These are phyloP conservation scores for Ogataea minuta DNA, from an alignment of 805 yeast species.

Conservation along the genomic window DNA sequence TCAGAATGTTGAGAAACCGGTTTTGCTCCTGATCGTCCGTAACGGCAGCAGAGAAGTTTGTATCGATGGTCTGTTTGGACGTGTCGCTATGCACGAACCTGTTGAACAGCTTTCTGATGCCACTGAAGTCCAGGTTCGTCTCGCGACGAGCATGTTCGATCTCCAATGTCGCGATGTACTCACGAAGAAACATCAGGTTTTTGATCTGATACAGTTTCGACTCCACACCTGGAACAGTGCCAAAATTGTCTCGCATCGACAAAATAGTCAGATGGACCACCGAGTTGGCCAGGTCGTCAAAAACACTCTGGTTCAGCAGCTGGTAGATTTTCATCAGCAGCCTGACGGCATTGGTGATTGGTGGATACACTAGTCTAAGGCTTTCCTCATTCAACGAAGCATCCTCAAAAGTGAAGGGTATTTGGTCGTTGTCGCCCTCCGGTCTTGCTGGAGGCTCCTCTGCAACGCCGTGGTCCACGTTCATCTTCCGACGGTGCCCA, in stretches of 20 bases:
- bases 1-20: conserved; percentile 24
- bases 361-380: conserved; percentile 50
- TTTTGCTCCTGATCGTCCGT: conserved; percentile 9
- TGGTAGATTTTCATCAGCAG: conserved; percentile 77
- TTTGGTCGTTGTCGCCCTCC: conserved; percentile 5
- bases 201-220: conserved; percentile 66
- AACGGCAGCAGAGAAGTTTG: conserved; percentile 18
- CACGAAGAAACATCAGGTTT: conserved; percentile 67
- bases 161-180: conserved; percentile 71
- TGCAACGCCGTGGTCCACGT: conserved; percentile 14
- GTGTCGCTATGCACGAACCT: conserved; percentile 32
- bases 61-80: conserved; percentile 21
- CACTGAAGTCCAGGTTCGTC: conserved; percentile 77
- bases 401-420: conserved; percentile 13
- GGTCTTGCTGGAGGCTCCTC: conserved; percentile 3
- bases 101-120: conserved; percentile 49
- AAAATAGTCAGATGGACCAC: conserved; percentile 74
- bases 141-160: conserved; percentile 74
- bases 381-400: conserved; percentile 6
- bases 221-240: conserved; percentile 51
- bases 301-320: conserved; percentile 69
- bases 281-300: conserved; percentile 86
- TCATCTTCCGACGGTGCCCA: conserved; percentile 38
- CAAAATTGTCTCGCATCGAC: conserved; percentile 56
- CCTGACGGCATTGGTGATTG: conserved; percentile 65